A percentile compares a stretch with the other conserved stretches of the same genome.
Conservation (phyloP, 116 monocot genomes). For the Zostera marina region DNA sequence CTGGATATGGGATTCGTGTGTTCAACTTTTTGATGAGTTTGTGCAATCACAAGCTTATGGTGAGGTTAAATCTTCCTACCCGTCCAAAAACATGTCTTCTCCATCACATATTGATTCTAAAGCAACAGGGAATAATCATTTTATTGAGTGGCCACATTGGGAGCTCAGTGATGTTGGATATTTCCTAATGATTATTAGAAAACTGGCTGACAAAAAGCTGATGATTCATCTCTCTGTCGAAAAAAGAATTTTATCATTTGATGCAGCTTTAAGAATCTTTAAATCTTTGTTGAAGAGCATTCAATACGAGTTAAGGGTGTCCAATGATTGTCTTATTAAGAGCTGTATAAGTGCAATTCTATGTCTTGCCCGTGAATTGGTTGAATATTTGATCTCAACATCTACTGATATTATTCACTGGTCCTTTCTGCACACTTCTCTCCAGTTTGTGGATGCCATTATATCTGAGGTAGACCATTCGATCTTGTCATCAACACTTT, state of each 20-base stretch:
- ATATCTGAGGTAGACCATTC: conserved; percentile 29
- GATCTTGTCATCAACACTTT: conserved; percentile 19
- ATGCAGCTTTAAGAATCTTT: conserved; percentile 33
- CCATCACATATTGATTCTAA: conserved; percentile 3
- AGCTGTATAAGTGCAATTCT: conserved; percentile 19
- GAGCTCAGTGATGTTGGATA: conserved; percentile 15
- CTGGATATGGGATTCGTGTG: conserved; percentile 35
- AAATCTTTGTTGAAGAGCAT: conserved; percentile 32
- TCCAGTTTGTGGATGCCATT: conserved; percentile 26
- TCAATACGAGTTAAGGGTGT: conserved; percentile 14
- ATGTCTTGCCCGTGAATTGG: conserved; percentile 21
- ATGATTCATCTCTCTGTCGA: conserved; percentile 8
- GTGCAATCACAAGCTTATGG: conserved; percentile 12
- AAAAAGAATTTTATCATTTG: conserved; percentile 14
- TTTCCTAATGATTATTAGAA: conserved; percentile 20
- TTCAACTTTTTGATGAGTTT: conserved; percentile 37
- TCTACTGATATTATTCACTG: conserved; percentile 4
- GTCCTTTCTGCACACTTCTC: conserved; percentile 9
- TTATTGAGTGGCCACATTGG: conserved; percentile 54
- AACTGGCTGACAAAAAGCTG: conserved; percentile 13
- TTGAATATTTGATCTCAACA: conserved; percentile 14
- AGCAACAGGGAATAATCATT: conserved; percentile 8
- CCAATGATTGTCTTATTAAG: conserved; percentile 4
- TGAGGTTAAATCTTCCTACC: conserved; percentile 1
- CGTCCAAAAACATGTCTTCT: background rate